A percentile compares a stretch with the other conserved stretches of the same genome.
These are phyloP conservation scores for Botrytis porri DNA, from an alignment of 2,329 filamentous ascomycete species.

Conservation along the genomic window DNA sequence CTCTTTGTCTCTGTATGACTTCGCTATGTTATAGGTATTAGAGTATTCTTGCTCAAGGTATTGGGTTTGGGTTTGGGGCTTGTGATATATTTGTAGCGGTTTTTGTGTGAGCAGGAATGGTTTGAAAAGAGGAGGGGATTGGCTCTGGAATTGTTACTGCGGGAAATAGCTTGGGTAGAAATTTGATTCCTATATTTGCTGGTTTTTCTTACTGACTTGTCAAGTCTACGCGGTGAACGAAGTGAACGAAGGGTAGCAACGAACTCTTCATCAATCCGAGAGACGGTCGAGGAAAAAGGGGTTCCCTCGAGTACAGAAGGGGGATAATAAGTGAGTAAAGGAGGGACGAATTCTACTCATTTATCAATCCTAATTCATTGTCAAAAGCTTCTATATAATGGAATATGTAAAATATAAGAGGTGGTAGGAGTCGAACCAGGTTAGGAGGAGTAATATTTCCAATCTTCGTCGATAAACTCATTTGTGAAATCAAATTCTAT, in stretches of 20 bases:
- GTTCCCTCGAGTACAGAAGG: too few relatives aligned
- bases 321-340: too few relatives aligned
- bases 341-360: too few relatives aligned
- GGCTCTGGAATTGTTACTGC: constrained; percentile 48
- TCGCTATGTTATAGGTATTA: constrained; percentile 55
- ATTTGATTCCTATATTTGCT: constrained; percentile 44
- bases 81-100: constrained; percentile 45
- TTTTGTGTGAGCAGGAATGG: constrained; percentile 43
- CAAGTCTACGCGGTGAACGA: too few relatives aligned
- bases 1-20: constrained; percentile 61
- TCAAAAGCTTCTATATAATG: too few relatives aligned
- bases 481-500: neutral
- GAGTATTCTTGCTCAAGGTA: constrained; percentile 47
- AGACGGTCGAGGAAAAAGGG: too few relatives aligned
- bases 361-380: too few relatives aligned
- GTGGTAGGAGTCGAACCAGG: too few relatives aligned
- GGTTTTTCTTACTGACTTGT: neutral
- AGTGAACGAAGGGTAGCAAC: too few relatives aligned
- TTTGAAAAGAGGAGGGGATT: constrained; percentile 46
- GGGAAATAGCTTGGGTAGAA: constrained; percentile 45
- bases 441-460: constrained; percentile 35
- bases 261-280: too few relatives aligned
- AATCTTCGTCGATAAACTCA: constrained; percentile 39
- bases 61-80: constrained; percentile 45
- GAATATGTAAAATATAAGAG: too few relatives aligned